These are phyloP conservation scores for Zasmidium cellare DNA, from an alignment of 2,329 filamentous ascomycete species.

Conservation along the genomic window DNA sequence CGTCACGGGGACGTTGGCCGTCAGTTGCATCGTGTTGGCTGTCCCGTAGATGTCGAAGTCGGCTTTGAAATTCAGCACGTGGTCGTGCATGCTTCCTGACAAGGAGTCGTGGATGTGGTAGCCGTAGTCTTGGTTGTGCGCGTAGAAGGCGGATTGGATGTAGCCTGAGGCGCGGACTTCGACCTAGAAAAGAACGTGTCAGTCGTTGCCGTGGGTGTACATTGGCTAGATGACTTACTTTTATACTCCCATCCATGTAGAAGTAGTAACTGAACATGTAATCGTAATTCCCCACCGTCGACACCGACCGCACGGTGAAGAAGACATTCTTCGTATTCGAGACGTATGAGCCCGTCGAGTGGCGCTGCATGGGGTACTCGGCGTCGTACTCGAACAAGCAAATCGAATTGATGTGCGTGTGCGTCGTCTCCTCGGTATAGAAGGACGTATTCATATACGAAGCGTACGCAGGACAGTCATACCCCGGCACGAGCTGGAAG, in stretches of 20 bases:
- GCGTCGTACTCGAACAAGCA: constrained; percentile 57
- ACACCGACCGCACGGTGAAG: constrained; percentile 48
- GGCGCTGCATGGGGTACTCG: constrained; percentile 53
- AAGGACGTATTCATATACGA: constrained; percentile 53
- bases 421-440: constrained; percentile 45
- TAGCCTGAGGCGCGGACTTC: constrained; percentile 56
- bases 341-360: constrained; percentile 43
- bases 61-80: constrained; percentile 57
- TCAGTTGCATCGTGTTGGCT: constrained; percentile 44
- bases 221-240: no score
- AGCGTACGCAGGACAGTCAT: constrained; percentile 54
- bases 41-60: constrained; percentile 55
- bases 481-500: constrained; percentile 50
- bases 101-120: constrained; percentile 52
- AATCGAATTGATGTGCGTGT: constrained; percentile 51
- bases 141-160: constrained; percentile 51
- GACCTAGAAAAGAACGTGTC: no score
- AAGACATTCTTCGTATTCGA: constrained; percentile 47
- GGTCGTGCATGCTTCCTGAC: constrained; percentile 56
- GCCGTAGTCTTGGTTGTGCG: constrained; percentile 50
- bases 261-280: constrained; percentile 47
- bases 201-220: no score
- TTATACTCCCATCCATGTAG: constrained; percentile 52
- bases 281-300: constrained; percentile 57
- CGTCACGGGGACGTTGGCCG: constrained; percentile 31